These are phyloP conservation scores for Sphaerulina populicola DNA, from an alignment of 2,329 filamentous ascomycete species.

Conservation along the genomic window DNA sequence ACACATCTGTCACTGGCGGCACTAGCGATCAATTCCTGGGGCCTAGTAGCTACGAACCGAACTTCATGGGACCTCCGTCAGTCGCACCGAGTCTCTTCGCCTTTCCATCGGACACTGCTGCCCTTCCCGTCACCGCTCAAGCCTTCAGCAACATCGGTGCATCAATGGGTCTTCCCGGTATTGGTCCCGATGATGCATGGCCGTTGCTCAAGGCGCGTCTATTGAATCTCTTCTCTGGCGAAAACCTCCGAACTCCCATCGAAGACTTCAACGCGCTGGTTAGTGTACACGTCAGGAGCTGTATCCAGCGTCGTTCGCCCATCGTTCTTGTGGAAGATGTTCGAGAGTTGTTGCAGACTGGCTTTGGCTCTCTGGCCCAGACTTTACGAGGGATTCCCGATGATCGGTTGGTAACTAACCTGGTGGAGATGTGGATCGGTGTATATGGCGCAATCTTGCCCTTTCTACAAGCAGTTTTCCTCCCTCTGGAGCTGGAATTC, in stretches of 20 bases:
- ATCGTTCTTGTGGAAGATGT: conserved; percentile 67
- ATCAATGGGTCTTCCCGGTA: conserved; percentile 42
- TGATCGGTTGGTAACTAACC: conserved; percentile 75
- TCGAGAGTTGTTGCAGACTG: conserved; percentile 65
- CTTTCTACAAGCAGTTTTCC: conserved; percentile 89
- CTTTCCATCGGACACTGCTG: conserved; percentile 28
- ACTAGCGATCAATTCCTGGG: conserved; percentile 25
- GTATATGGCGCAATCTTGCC: conserved; percentile 86
- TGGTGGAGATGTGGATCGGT: conserved; percentile 90
- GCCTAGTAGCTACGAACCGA: conserved; percentile 23
- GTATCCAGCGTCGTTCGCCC: conserved; percentile 63
- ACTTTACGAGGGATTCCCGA: conserved; percentile 71
- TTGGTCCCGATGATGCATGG: conserved; percentile 67
- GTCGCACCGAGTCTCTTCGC: conserved; percentile 28
- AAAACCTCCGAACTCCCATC: conserved; percentile 68
- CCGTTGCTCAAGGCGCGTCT: conserved; percentile 68
- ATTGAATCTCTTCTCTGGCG: conserved; percentile 70
- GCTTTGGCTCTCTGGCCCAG: conserved; percentile 78
- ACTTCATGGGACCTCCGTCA: conserved; percentile 25
- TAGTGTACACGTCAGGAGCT: conserved; percentile 68
- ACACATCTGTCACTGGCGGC: conserved; percentile 24
- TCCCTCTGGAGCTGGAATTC: conserved; percentile 89
- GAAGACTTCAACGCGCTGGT: conserved; percentile 78
- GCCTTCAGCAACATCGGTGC: conserved; percentile 39
- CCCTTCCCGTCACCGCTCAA: conserved; percentile 31